Conservation (phyloP, 768 basidiomycete genomes). For the Trametes gibbosa region DNA sequence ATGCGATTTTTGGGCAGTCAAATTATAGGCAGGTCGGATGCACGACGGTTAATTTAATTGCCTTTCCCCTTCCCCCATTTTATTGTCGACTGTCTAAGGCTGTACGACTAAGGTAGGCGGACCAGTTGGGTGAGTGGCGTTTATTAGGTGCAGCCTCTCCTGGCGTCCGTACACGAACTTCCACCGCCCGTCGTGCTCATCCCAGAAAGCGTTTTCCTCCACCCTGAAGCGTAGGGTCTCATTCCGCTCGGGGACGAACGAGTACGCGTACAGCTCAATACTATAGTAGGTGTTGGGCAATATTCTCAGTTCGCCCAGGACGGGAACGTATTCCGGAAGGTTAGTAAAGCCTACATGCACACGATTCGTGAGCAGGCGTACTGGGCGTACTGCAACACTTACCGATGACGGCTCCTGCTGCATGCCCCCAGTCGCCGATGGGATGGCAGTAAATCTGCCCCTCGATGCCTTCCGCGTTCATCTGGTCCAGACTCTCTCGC, state of each 20-base stretch:
- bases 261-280: constrained; percentile 51
- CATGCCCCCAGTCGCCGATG: constrained; percentile 56
- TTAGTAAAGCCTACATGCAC: constrained; percentile 40
- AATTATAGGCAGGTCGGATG: background rate
- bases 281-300: constrained; percentile 51
- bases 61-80: background rate
- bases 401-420: constrained; percentile 50
- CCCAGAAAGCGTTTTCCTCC: constrained; percentile 47
- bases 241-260: constrained; percentile 48
- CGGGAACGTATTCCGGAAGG: constrained; percentile 43
- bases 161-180: constrained; percentile 50
- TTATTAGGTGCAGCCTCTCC: constrained; percentile 45
- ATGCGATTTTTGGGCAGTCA: background rate
- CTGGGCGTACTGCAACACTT: background rate
- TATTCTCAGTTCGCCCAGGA: constrained; percentile 46
- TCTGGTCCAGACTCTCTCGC: constrained; percentile 38
- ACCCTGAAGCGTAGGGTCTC: constrained; percentile 43
- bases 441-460: constrained; percentile 54
- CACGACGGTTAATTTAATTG: no score
- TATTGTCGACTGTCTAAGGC: background rate
- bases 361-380: background rate
- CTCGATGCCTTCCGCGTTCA: constrained; percentile 43
- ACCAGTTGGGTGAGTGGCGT: constrained; percentile 9
- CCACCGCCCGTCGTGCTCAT: constrained; percentile 38
- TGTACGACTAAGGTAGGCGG: constrained; percentile 8